These are phyloP conservation scores for Apophysomyces elegans DNA, from an alignment of 371 early-diverging fungal genomes.

Conservation along the genomic window DNA sequence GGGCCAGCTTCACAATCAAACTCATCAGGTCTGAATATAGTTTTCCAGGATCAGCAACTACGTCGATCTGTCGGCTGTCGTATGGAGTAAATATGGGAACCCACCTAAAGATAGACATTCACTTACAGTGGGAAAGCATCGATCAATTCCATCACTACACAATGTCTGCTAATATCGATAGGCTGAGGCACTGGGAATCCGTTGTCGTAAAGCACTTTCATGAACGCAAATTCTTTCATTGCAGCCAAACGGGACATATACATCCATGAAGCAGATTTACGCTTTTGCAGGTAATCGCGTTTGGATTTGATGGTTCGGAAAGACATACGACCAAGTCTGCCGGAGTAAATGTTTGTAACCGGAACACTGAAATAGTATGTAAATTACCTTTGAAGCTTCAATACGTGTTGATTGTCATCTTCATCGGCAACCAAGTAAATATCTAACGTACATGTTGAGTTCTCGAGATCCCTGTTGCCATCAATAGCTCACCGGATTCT, in stretches of 20 bases:
- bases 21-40: slow-evolving; percentile 95
- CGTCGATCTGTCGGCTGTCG: slow-evolving; percentile 78
- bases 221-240: slow-evolving; percentile 97
- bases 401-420: slow-evolving; percentile 82
- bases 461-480: neutral
- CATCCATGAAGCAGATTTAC: slow-evolving; percentile 96
- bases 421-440: slow-evolving; percentile 96
- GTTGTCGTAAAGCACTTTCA: slow-evolving; percentile 90
- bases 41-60: slow-evolving; percentile 87
- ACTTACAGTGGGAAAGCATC: slow-evolving; percentile 91
- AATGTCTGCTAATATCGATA: slow-evolving; percentile 94
- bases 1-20: slow-evolving; percentile 93
- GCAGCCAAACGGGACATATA: slow-evolving; percentile 97
- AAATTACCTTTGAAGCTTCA: slow-evolving; percentile 87
- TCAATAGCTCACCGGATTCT: slow-evolving; percentile 77
- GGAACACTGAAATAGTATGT: neutral
- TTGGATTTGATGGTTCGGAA: slow-evolving; percentile 98
- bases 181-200: slow-evolving; percentile 97
- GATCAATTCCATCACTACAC: slow-evolving; percentile 97
- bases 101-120: neutral
- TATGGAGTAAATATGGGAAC: slow-evolving; percentile 10
- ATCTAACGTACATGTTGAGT: slow-evolving; percentile 51
- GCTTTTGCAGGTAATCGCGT: slow-evolving; percentile 93
- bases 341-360: neutral
- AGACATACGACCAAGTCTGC: slow-evolving; percentile 94